Evolutionary conservation across 805 yeast genomes (phyloP), one percentile per base, ranked within the genome.

Genomic region (Candida silvicultrix): DNA sequence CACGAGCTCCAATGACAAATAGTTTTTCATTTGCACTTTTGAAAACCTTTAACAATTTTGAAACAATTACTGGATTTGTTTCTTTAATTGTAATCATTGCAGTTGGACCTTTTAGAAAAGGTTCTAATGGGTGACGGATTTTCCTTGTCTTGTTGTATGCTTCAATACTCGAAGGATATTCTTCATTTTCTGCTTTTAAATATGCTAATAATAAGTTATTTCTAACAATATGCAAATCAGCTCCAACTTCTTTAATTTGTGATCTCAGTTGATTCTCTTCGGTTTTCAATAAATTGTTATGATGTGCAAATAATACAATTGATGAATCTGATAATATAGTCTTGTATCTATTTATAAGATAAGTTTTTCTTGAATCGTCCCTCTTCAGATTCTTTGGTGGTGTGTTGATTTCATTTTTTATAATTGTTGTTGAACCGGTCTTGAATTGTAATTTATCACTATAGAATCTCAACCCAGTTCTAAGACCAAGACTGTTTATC

Each of bases 91-190:
- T 64, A 46, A 92, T 78, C 10, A 86, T 73, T 1, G 95, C 95
- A 2, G 96, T 83, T 21, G 98, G 97, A 9, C 98, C 98, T 49
- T 69, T 69, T 48, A 94, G 74, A 45, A 89, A 70, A 10, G 82
- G 80, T 22, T 75, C 62, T 54, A 92, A 66, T 15, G 96, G 95
- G 63, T 88, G 95, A 22, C 63, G 60, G 8, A 67, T 67, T 32
- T 67, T 64, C 45, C 67, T 72, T 51, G 67, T 65, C 42, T 64
- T 69, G 31, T 60, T 49, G 44, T 73, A 60, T 18, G 85, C 82
- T 37, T 71, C 78, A 42, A 63, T 63, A 48, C 77, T 70, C 37
- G 95, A 83, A 2, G 98, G 97, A 62, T 90, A 95, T 2, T 64
- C 65, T 56, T 80, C 83, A 35, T 73, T 66, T 36, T 83, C 77